Conservation (phyloP, 2,329 filamentous ascomycete species). For the Microsporum canis region DNA sequence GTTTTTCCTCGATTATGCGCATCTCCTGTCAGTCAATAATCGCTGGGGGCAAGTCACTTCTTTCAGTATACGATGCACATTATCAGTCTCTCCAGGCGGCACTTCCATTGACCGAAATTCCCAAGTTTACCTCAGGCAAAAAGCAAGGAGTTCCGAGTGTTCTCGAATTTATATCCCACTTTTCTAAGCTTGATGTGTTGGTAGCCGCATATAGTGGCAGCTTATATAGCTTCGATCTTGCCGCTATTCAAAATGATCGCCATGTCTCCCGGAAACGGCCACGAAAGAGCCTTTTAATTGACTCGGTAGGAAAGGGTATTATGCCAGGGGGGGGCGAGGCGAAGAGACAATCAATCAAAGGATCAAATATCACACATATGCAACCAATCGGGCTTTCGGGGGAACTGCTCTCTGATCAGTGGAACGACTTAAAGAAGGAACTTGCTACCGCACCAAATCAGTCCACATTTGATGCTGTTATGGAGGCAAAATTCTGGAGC, state of each 20-base stretch:
- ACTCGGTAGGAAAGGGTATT: slow-evolving; percentile 34
- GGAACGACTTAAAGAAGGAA: slow-evolving; percentile 25
- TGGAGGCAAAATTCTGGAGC: slow-evolving; percentile 16
- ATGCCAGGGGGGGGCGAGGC: slow-evolving; percentile 22
- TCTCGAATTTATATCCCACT: slow-evolving; percentile 34
- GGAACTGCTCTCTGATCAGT: slow-evolving; percentile 24
- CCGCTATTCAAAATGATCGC: slow-evolving; percentile 21
- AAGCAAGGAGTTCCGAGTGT: slow-evolving; percentile 17
- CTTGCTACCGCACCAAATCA: slow-evolving; percentile 21
- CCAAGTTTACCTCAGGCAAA: slow-evolving; percentile 17
- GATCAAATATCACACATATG: slow-evolving; percentile 23
- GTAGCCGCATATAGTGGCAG: slow-evolving; percentile 32
- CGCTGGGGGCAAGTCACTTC: slow-evolving; percentile 30
- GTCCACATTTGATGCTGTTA: slow-evolving; percentile 26
- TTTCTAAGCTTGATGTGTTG: slow-evolving; percentile 33
- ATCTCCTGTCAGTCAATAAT: slow-evolving; percentile 34
- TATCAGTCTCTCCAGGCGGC: slow-evolving; percentile 37
- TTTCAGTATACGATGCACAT: slow-evolving; percentile 38
- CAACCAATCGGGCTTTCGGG: slow-evolving; percentile 24
- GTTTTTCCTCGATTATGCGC: slow-evolving; percentile 33
- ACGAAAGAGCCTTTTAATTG: slow-evolving; percentile 31
- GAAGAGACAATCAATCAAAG: slow-evolving; percentile 20
- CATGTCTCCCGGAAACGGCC: slow-evolving; percentile 29
- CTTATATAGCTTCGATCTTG: slow-evolving; percentile 37
- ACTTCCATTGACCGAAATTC: slow-evolving; percentile 25